Base-by-base conservation (phyloP, 176 grass and related monocot species). In the Aegilops longissima region DNA sequence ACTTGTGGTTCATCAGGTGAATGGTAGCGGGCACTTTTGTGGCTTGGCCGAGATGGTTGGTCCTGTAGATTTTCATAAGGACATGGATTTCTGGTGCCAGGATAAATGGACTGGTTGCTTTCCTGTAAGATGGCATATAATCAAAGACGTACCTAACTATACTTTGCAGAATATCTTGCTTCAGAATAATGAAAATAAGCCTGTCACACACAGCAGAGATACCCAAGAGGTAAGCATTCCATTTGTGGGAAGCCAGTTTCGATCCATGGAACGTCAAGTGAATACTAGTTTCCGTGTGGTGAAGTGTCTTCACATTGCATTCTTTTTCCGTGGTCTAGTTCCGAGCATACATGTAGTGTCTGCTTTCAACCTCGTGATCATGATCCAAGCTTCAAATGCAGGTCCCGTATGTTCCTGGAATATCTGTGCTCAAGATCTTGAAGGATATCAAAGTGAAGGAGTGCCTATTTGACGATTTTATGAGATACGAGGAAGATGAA, bases 21-120 rank as follows among this genome's bases (percentile, higher is more conserved):
- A 98, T 78, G 93, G 89, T 49, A 99, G 94, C 77, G 97, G 97
- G 47, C 92, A 91, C 76, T 99, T 99, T 52, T 99, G 97, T 90
- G 97, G 97, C 80, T 84, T 99, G 85, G 94, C 97, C 18, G 94
- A 96, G 87, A 99, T 99, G 97, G 82, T 94, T 80, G 90, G 94
- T 35, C 90, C 87, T 77, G 94, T 99, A 4, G 89, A 99, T 87
- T 99, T 98, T 73, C 86, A 94, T 16, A 96, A 90, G 76, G 89
- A 90, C 83, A 94, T 98, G 96, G 94, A 99, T 77, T 90, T 99
- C 69, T 99, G 94, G 97, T 94, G 87, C 88, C 94, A 96, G 77
- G 94, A 98, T 89, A 98, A 98, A 85, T 98, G 97, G 95, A 89
- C 86, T 4, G 95, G 95, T 44, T 92, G 91, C 80, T 98, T 98